phyloP scores from a whole-genome alignment of 177 flowering plant genomes.

The Vitis hybrid region DNA sequence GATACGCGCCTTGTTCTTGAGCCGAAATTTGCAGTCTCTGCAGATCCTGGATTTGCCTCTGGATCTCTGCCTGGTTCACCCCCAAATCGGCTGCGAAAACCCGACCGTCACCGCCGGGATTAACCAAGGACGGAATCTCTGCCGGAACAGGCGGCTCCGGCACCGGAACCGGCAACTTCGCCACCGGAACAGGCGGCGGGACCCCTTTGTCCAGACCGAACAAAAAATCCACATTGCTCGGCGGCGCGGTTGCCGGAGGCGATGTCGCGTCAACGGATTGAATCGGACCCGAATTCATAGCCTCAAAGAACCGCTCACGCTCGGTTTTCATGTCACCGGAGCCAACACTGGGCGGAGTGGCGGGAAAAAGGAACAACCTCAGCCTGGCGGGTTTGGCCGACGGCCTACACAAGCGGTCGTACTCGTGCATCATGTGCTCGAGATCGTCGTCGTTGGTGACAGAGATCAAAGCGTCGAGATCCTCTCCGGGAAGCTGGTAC shows the following conservation, averaged over 20 bases:
- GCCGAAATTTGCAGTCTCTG: slow-evolving; percentile 36
- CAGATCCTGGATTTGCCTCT: slow-evolving; percentile 41
- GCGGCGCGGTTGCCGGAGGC: slow-evolving; percentile 7
- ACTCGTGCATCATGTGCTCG: slow-evolving; percentile 73
- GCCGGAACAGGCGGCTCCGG: slow-evolving; percentile 20
- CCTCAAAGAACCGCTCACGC: slow-evolving; percentile 57
- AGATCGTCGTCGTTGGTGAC: slow-evolving; percentile 72
- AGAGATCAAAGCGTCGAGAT: slow-evolving; percentile 68
- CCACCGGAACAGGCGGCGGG: slow-evolving; percentile 17
- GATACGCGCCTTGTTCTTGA: slow-evolving; percentile 24
- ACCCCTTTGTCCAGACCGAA: slow-evolving; percentile 48
- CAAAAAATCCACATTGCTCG: slow-evolving; percentile 40
- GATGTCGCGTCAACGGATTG: slow-evolving; percentile 8
- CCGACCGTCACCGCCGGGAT: slow-evolving; percentile 16
- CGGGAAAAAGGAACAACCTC: slow-evolving; percentile 51
- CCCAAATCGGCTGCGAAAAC: slow-evolving; percentile 27
- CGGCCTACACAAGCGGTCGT: slow-evolving; percentile 51
- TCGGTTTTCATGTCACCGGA: slow-evolving; percentile 36
- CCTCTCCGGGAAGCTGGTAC: slow-evolving; percentile 74
- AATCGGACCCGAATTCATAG: slow-evolving; percentile 45
- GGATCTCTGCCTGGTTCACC: slow-evolving; percentile 26
- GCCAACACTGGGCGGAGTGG: slow-evolving; percentile 13
- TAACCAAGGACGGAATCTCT: not conserved
- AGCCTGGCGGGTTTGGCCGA: slow-evolving; percentile 57
- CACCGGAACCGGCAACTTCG: slow-evolving; percentile 17